A percentile compares a stretch with the other conserved stretches of the same genome.
Conservation (phyloP, 352 stramenopile genomes). For the Phytophthora cactorum region DNA sequence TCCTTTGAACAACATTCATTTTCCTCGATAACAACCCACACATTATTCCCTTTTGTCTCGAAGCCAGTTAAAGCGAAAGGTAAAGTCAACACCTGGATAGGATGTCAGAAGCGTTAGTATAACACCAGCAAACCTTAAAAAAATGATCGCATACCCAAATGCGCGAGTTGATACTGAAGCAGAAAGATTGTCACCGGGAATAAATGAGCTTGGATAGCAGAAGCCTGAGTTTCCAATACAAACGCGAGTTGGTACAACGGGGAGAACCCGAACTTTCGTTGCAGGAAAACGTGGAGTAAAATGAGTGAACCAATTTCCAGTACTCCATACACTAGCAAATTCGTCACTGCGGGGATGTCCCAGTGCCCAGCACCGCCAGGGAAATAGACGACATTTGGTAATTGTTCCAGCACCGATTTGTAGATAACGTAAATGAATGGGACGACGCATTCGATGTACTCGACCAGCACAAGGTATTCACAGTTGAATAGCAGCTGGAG, state of each 20-base stretch:
- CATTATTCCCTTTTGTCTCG: background rate
- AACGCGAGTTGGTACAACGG: constrained; percentile 12
- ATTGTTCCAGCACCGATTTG: constrained; percentile 28
- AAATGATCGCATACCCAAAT: background rate
- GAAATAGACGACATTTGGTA: constrained; percentile 41
- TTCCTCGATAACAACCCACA: too few species aligned
- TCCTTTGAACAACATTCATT: too few species aligned
- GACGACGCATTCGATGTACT: constrained; percentile 32
- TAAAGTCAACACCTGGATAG: constrained; percentile 4
- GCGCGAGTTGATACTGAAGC: constrained; percentile 12
- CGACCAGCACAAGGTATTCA: constrained; percentile 29
- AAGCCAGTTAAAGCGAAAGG: constrained; percentile 7
- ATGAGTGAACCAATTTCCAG: constrained; percentile 17
- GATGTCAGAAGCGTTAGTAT: background rate
- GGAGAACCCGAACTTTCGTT: constrained; percentile 12
- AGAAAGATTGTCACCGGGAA: background rate
- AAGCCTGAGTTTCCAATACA: constrained; percentile 9
- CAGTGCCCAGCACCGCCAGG: background rate
- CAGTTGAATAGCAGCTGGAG: constrained; percentile 36
- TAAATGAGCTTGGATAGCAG: background rate
- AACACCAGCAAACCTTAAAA: background rate
- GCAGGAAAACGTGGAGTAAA: constrained; percentile 1
- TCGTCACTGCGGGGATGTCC: background rate
- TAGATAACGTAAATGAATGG: constrained; percentile 36
- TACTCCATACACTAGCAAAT: constrained; percentile 20